Evolutionary conservation across 2,329 filamentous ascomycete species (phyloP).

Genomic region (Calonectria multiphialidica): DNA sequence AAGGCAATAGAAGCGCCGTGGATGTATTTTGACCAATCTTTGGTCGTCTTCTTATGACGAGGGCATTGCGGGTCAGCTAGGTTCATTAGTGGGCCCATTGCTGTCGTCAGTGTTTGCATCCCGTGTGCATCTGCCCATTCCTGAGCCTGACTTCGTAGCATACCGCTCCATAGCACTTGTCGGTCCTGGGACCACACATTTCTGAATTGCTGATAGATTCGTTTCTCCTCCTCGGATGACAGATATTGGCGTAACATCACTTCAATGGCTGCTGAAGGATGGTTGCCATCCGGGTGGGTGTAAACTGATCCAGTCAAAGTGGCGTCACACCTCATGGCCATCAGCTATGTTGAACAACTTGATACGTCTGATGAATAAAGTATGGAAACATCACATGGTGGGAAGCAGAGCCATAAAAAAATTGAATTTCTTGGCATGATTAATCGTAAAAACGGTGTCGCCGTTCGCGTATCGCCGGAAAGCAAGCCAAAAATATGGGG

Average conservation of each 20-base stretch:
- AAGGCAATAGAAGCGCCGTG: constrained; percentile 14
- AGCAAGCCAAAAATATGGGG: background rate
- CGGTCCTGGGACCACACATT: background rate
- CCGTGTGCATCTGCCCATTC: constrained; percentile 11
- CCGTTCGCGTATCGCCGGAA: background rate
- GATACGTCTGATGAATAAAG: too few relatives aligned
- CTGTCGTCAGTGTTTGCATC: constrained; percentile 16
- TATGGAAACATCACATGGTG: background rate
- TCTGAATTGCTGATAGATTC: background rate
- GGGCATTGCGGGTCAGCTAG: background rate
- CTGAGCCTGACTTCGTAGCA: background rate
- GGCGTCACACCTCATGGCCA: background rate
- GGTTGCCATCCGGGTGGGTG: background rate
- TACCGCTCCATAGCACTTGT: constrained; percentile 11
- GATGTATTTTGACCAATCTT: background rate
- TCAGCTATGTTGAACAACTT: background rate
- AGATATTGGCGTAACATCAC: background rate
- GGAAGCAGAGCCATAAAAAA: background rate
- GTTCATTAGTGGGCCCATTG: constrained; percentile 1
- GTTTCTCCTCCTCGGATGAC: background rate
- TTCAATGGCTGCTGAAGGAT: background rate
- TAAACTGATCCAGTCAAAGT: background rate
- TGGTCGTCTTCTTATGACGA: background rate
- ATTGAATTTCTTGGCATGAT: background rate
- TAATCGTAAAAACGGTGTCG: background rate